Evolutionary conservation across 1,284 basidiomycete genomes (phyloP).

Genomic region (Sparassis latifolia): DNA sequence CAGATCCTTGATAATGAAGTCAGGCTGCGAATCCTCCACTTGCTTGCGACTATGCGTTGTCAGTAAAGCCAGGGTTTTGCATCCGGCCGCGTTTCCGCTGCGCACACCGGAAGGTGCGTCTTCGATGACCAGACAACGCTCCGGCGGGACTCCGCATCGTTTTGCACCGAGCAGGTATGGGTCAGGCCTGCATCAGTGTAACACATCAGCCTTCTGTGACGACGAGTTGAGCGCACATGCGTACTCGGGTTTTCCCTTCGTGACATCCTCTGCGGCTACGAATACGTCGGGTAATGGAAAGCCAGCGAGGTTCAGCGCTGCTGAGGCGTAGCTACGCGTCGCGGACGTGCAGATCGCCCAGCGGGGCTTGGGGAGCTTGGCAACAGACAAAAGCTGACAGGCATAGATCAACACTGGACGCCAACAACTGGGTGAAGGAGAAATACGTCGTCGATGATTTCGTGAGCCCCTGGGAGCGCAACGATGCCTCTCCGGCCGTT

Average conservation of each 20-base stretch:
- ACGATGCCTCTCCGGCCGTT: constrained; percentile 54
- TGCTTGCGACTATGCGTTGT: constrained; percentile 70
- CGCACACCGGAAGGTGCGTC: constrained; percentile 79
- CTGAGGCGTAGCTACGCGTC: constrained; percentile 50
- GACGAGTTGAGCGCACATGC: constrained; percentile 12
- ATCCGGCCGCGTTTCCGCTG: constrained; percentile 73
- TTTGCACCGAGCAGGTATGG: constrained; percentile 77
- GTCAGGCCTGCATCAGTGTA: constrained; percentile 55
- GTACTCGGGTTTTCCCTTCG: constrained; percentile 73
- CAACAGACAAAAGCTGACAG: constrained; percentile 37
- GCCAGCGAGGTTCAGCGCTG: constrained; percentile 45
- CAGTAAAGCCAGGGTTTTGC: constrained; percentile 71
- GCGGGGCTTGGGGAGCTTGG: constrained; percentile 42
- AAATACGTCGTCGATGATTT: constrained; percentile 46
- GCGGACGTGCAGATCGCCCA: constrained; percentile 72
- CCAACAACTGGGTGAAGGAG: not conserved
- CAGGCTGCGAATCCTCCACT: constrained; percentile 49
- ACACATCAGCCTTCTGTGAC: constrained; percentile 12
- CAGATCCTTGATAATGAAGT: constrained; percentile 59
- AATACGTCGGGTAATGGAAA: constrained; percentile 59
- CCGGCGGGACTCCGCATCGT: constrained; percentile 51
- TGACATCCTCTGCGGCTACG: constrained; percentile 76
- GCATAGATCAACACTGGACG: not conserved
- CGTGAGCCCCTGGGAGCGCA: constrained; percentile 52
- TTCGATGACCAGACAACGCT: constrained; percentile 77